These are phyloP conservation scores for Tilletia indica DNA, from an alignment of 1,284 basidiomycete species.

Conservation along the genomic window DNA sequence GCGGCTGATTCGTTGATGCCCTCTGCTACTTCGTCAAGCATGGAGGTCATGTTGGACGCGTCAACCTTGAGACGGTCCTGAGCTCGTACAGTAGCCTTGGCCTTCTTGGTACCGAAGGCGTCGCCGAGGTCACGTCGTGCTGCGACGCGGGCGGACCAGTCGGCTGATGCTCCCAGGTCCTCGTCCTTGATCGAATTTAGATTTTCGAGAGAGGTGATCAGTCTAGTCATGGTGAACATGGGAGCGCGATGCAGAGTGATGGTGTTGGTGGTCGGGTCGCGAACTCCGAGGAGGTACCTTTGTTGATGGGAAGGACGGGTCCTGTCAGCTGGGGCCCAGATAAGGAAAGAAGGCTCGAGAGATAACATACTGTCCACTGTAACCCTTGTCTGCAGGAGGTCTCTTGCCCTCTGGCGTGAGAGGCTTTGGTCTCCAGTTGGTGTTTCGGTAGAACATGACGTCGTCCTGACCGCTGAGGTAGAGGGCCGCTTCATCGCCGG, in stretches of 20 bases:
- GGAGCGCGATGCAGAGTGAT: constrained; percentile 49
- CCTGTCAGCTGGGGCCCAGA: background rate
- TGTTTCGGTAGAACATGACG: constrained; percentile 17
- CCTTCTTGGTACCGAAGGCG: constrained; percentile 53
- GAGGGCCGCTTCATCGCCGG: background rate
- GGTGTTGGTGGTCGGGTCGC: constrained; percentile 42
- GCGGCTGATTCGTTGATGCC: constrained; percentile 42
- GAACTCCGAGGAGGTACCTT: constrained; percentile 48
- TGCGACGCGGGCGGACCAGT: constrained; percentile 36
- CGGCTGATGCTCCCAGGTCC: constrained; percentile 16
- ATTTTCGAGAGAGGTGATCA: constrained; percentile 42
- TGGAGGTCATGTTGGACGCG: constrained; percentile 47
- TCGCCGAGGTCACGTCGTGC: constrained; percentile 50
- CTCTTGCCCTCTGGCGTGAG: constrained; percentile 1
- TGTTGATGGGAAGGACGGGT: background rate
- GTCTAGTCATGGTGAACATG: constrained; percentile 44
- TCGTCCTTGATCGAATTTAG: constrained; percentile 34
- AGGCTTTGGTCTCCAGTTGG: constrained; percentile 15
- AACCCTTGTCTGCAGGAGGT: constrained; percentile 8
- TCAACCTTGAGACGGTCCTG: constrained; percentile 55
- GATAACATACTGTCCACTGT: constrained; percentile 11
- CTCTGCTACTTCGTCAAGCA: constrained; percentile 45
- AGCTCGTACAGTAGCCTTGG: constrained; percentile 47
- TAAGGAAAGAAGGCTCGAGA: background rate
- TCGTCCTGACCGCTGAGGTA: constrained; percentile 11